Conservation (phyloP, 805 yeast genomes). For the Candida xiaguanensis region DNA sequence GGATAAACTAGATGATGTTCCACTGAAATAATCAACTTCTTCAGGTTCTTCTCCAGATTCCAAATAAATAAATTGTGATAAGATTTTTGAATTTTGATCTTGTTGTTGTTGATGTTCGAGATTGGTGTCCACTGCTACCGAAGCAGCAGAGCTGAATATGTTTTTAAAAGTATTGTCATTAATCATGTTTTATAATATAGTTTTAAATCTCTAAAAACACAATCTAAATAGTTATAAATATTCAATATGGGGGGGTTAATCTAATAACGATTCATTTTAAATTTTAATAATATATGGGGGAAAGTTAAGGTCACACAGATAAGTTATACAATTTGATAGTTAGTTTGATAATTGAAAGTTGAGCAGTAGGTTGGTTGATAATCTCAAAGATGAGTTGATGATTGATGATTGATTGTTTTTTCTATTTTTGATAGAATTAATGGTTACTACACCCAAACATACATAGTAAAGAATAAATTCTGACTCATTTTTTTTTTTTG, state of each 20-base stretch:
- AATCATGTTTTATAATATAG: conserved; percentile 8
- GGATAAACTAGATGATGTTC: conserved; percentile 5
- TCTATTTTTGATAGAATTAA: neutral
- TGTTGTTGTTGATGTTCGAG: conserved; percentile 1
- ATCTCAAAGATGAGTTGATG: neutral
- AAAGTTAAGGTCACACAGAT: conserved; percentile 1
- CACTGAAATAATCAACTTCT: neutral
- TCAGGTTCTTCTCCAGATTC: conserved; percentile 5
- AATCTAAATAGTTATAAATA: conserved; percentile 10
- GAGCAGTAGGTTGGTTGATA: neutral
- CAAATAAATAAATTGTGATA: conserved; percentile 6
- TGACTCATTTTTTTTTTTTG: neutral
- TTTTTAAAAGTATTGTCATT: conserved; percentile 11
- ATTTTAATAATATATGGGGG: neutral
- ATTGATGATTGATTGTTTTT: neutral
- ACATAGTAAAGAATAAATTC: neutral
- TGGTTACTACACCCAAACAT: neutral
- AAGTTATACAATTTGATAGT: neutral
- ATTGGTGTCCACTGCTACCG: conserved; percentile 5
- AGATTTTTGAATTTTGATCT: conserved; percentile 5
- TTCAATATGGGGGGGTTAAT: conserved; percentile 1
- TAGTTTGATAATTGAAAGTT: neutral
- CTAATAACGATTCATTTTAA: conserved; percentile 3
- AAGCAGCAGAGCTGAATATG: conserved; percentile 5
- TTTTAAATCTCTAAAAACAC: conserved; percentile 5